phyloP scores from a whole-genome alignment of 768 basidiomycete species.

The Auricularia sp. region DNA sequence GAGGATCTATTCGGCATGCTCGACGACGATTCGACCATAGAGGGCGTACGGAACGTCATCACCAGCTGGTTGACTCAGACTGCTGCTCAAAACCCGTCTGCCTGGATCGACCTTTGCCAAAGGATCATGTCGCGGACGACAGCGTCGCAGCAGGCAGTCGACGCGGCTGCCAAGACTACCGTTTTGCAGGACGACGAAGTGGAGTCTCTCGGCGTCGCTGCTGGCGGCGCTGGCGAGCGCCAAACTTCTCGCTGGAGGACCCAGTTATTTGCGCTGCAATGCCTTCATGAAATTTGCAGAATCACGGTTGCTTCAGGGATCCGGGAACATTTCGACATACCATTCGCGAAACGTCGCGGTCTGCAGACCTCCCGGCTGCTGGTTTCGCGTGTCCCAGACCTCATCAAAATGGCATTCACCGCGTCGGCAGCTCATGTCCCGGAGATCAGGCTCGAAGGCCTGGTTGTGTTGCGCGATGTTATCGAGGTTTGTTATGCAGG shows the following conservation, averaged over 20 bases:
- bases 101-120: slow-evolving; percentile 97
- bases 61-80: slow-evolving; percentile 92
- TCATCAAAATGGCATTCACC: slow-evolving; percentile 97
- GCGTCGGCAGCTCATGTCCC: slow-evolving; percentile 94
- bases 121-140: slow-evolving; percentile 93
- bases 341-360: slow-evolving; percentile 53
- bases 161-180: slow-evolving; percentile 43
- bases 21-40: slow-evolving; percentile 87
- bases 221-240: slow-evolving; percentile 27
- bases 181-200: slow-evolving; percentile 80
- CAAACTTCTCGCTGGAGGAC: slow-evolving; percentile 88
- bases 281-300: slow-evolving; percentile 79
- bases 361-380: slow-evolving; percentile 53
- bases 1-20: slow-evolving; percentile 92
- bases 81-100: slow-evolving; percentile 82
- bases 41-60: slow-evolving; percentile 90
- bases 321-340: slow-evolving; percentile 75
- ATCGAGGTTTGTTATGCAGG: slow-evolving; percentile 53
- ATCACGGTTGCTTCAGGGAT: slow-evolving; percentile 63
- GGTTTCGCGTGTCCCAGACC: slow-evolving; percentile 77
- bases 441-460: slow-evolving; percentile 85
- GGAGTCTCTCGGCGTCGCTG: slow-evolving; percentile 69
- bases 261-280: slow-evolving; percentile 87
- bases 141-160: slow-evolving; percentile 63
- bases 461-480: slow-evolving; percentile 82